phyloP scores from a whole-genome alignment of 192 early-diverging fungal genomes.

The Phycomyces blakesleeanus region DNA sequence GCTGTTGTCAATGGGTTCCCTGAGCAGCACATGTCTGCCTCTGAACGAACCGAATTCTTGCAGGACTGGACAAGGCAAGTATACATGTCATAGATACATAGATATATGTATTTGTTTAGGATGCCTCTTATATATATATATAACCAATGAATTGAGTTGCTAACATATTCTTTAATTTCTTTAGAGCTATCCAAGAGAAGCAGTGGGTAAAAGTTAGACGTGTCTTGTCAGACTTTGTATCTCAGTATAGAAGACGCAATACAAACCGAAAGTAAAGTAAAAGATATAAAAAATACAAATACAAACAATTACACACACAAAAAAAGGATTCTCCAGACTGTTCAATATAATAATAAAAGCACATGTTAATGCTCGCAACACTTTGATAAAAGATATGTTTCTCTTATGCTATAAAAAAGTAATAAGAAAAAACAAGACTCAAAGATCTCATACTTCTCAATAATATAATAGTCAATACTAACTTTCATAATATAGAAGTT shows the following conservation, averaged over 20 bases:
- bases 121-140: too few relatives aligned
- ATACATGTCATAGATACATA: not conserved
- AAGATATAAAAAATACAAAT: conserved; percentile 2
- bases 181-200: conserved; percentile 47
- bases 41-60: conserved; percentile 50
- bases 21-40: conserved; percentile 38
- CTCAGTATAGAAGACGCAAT: conserved; percentile 52
- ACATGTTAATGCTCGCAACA: too few relatives aligned
- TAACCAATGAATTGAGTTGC: too few relatives aligned
- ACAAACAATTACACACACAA: too few relatives aligned
- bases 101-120: conserved; percentile 13
- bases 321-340: too few relatives aligned
- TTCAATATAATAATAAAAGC: too few relatives aligned
- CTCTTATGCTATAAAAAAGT: too few relatives aligned
- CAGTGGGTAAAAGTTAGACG: conserved; percentile 51
- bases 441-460: too few relatives aligned
- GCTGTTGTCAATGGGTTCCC: conserved; percentile 41
- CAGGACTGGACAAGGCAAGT: conserved; percentile 54
- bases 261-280: conserved; percentile 14
- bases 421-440: too few relatives aligned
- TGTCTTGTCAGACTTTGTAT: conserved; percentile 56
- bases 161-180: not conserved
- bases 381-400: too few relatives aligned
- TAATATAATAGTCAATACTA: too few relatives aligned
- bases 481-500: too few relatives aligned